Conservation (phyloP, 768 basidiomycete genomes). For the Mycena albidolilacea region DNA sequence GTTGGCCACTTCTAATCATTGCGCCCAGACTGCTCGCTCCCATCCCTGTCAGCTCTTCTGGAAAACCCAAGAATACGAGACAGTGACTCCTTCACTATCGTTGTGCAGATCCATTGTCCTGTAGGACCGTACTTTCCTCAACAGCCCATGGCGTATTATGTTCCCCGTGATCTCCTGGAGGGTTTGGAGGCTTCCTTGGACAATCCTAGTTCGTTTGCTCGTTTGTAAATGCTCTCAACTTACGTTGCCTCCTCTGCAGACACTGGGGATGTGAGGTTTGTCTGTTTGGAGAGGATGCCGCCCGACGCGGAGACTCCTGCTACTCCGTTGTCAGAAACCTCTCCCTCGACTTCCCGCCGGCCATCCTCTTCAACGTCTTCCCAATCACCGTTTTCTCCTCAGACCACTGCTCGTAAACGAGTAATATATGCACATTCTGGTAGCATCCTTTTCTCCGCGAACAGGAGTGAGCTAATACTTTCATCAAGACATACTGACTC, state of each 20-base stretch:
- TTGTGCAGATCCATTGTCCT: conserved; percentile 81
- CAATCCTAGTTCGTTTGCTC: conserved; percentile 70
- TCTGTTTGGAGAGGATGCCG: conserved; percentile 73
- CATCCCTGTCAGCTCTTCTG: conserved; percentile 71
- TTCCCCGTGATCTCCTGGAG: conserved; percentile 76
- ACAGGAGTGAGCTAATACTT: background rate
- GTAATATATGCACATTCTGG: conserved; percentile 83
- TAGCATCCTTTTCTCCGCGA: background rate
- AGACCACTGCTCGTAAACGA: conserved; percentile 76
- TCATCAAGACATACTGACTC: conserved; percentile 67
- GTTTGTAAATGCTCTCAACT: background rate
- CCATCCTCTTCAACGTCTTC: conserved; percentile 62
- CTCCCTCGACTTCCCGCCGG: conserved; percentile 50
- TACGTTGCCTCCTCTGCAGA: conserved; percentile 51
- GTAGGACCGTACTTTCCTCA: conserved; percentile 72
- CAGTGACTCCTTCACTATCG: conserved; percentile 80
- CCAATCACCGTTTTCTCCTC: conserved; percentile 57
- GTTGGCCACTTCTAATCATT: background rate
- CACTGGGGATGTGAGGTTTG: conserved; percentile 84
- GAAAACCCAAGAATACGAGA: conserved; percentile 71
- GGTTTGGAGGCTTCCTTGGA: conserved; percentile 82
- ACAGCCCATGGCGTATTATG: conserved; percentile 74
- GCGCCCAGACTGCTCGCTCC: conserved; percentile 71
- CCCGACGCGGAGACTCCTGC: conserved; percentile 46
- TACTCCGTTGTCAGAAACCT: conserved; percentile 46